Base-by-base conservation (phyloP, 2,329 filamentous ascomycete genomes). In the Elsinoe australis region DNA sequence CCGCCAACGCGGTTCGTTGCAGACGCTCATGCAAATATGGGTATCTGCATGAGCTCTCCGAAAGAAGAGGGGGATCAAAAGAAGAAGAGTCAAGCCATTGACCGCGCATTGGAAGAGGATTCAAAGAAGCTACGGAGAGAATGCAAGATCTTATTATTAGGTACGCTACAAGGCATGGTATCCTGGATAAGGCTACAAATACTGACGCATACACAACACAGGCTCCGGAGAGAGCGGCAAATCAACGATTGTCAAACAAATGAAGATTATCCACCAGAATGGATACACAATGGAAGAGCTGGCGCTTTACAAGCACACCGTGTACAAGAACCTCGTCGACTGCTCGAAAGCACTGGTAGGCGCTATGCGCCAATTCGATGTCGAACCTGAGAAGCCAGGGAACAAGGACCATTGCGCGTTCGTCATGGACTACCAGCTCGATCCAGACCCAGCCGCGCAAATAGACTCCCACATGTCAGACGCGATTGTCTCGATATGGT, bases 201-300 rank as follows among this genome's bases (percentile, higher is more conserved):
- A 29, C 46, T 53, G 39, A 48, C 39, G 22, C 48, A 39, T 24
- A 52, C 26, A 56, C 53, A 46, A 35, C n/a, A 44, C 47, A 95
- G 92, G 92, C 56, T 96, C 92, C 56, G 92, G 92, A 56, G 92
- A 98, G 72, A 96, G 90, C 68, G 92, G 92, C 58, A 98, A 98
- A 71, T 96, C 92, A 51, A 98, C 92, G 7, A 96, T 98, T 60
- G 92, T 98, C 58, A 98, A 98, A 70, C 92, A 98, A 75, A 98
- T 98, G 92, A 98, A 96, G 71, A 98, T 98, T 59, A 96, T 98
- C 62, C 92, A 98, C 64, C 84, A 96, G 61, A 95, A 95, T 70
- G 92, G 92, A 52, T 98, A 98, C 69, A 89, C 87, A 8, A 81
- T 87, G 57, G 90, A 96, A 60, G 92, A 98, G 68, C 76, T 96